phyloP scores from a whole-genome alignment of 176 grass and related monocot genomes.

The Bromus sterilis region DNA sequence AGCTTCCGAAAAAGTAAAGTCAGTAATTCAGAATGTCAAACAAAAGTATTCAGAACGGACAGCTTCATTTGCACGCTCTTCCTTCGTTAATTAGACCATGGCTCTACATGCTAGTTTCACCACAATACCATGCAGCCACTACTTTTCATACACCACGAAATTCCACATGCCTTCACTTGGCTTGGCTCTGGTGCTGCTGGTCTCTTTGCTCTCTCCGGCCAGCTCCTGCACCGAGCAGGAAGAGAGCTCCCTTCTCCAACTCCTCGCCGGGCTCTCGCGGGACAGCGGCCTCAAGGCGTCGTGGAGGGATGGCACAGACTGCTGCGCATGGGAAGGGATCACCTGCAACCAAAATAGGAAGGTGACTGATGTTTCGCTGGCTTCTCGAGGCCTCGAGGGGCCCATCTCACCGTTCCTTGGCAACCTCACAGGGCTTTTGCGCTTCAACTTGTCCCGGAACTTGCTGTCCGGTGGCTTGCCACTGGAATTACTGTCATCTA shows the following conservation, averaged over 20 bases:
- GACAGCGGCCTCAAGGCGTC: not conserved
- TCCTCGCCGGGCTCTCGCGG: conserved; percentile 2
- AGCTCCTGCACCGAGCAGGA: conserved; percentile 9
- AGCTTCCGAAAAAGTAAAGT: no score
- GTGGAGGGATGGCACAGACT: conserved; percentile 18
- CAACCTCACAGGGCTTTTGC: conserved; percentile 1
- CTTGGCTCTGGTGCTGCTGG: not conserved
- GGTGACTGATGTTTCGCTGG: conserved; percentile 7
- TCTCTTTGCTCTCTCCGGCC: not conserved
- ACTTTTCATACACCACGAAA: no score
- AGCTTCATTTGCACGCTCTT: no score
- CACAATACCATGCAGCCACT: no score
- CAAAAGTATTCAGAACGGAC: no score
- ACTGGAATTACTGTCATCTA: not conserved
- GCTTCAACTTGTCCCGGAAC: conserved; percentile 22
- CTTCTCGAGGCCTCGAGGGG: conserved; percentile 16
- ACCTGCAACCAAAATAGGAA: not conserved
- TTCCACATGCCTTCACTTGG: not conserved
- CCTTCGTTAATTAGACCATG: no score
- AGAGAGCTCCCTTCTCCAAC: conserved; percentile 26
- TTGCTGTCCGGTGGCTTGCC: conserved; percentile 1
- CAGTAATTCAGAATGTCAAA: no score
- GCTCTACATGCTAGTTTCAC: no score
- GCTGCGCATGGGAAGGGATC: conserved; percentile 43
- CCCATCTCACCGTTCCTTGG: conserved; percentile 18